Evolutionary conservation across 2,329 filamentous ascomycete species (phyloP), one percentile per base, ranked within the genome.

Genomic region (Microdochium trichocladiopsis): DNA sequence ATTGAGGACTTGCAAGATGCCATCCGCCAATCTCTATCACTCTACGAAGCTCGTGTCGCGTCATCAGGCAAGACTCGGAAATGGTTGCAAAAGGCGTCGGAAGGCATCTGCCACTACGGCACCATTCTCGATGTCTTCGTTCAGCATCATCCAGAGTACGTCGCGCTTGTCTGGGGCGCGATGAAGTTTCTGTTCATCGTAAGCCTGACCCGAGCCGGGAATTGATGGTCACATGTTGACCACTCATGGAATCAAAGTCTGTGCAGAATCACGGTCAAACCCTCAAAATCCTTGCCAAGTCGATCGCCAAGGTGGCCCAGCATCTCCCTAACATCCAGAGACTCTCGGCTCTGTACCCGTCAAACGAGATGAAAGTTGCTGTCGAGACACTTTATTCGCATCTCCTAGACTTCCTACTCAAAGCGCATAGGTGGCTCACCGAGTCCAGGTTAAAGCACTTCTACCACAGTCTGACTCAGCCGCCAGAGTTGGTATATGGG

Each of bases 131-230:
- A 53, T 22, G 48, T 50, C 2, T 48, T 53, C 22, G 41, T 50
- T 3, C 62, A 66, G 52, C 60, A 63, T 41, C 61, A 65, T 54
- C 63, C 64, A 8, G 63, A 66, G 50, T 66, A 65, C 41, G 58
- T 60, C 2, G 56, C 62, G 3, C 50, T 66, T n/a, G 62, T 56
- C 1, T 66, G 63, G 63, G 63, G 63, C 2, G 54, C 62, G 2
- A 57, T 66, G 43, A 66, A 63, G 50, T 53, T 65, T 22, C 25
- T 64, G 23, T 62, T 62, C 50, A 50, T 49, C 31, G 57, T 58
- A 51, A 52, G 55, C 48, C 58, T n/a, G 21, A 45, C 14, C 21
- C 37, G 8, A 22, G n/a, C 9, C 22, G 37, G 6, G n/a, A n/a
- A n/a, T 22, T 18, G 37, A n/a, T 45, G n/a, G n/a, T n/a, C n/a